Base-by-base conservation (phyloP, 306 rosid genomes). In the Begonia fuchsioides region DNA sequence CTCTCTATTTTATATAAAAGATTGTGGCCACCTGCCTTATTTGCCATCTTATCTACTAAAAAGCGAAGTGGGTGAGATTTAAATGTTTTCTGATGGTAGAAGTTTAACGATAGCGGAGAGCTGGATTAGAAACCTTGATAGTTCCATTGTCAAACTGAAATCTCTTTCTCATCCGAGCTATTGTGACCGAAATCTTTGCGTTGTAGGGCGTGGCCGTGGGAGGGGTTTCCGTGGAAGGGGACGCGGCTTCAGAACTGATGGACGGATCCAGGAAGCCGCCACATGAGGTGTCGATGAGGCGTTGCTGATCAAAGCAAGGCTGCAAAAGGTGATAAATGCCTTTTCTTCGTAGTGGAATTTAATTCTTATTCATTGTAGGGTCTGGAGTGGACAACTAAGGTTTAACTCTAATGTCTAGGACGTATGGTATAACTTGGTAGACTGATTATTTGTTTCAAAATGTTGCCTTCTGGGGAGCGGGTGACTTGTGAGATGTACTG, bases 141-240 rank as follows among this genome's bases (percentile, higher is more conserved):
- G 35, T 26, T 3, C 8, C 35, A 26, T 6, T 5, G 35, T 26
- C 7, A 26, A 26, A 26, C 5, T 26, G 35, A 26, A 5, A 4
- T 26, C 35, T 26, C 8, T 26, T 26, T 26, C 8, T 4, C 1
- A n/a, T n/a, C n/a, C n/a, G n/a, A n/a, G n/a, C n/a, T n/a, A n/a
- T n/a, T n/a, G n/a, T n/a, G n/a, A n/a, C n/a, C n/a, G n/a, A 4
- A 8, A 56, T 59, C 63, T 38, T 11, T 62, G 19, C 49, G 38
- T 58, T 63, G 64, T 55, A 82, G 96, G 96, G 35, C 90, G 94
- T 49, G 90, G 92, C 55, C 83, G 81, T 13, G 81, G 92, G 39
- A 66, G 90, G 1, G 52, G 68, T 17, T 67, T 40, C 61, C 82
- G 84, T 32, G 96, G 96, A 32, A 76, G 96, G 72, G 96, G 94